phyloP scores from a whole-genome alignment of 2,329 filamentous ascomycete species.

The Phialemonium atrogriseum region DNA sequence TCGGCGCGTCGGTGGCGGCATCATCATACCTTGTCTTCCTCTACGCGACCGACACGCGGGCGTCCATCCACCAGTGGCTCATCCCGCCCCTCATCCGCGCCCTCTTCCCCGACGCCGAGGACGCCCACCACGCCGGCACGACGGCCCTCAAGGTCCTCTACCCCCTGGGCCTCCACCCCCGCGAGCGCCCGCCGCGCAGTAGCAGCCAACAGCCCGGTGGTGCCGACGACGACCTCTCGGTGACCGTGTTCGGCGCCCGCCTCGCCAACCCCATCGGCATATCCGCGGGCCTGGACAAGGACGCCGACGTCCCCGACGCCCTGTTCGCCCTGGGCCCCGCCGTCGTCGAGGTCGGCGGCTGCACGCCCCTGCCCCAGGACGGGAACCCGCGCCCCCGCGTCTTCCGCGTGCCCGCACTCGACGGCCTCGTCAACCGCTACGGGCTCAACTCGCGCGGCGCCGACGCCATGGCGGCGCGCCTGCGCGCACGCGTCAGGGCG shows the following conservation, averaged over 20 bases:
- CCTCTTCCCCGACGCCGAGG: constrained; percentile 70
- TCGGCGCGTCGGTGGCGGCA: constrained; percentile 31
- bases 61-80: constrained; percentile 60
- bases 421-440: constrained; percentile 91
- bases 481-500: constrained; percentile 68
- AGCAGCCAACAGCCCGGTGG: too few relatives aligned
- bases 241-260: constrained; percentile 63
- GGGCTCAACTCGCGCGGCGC: constrained; percentile 89
- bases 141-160: constrained; percentile 64
- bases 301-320: constrained; percentile 78
- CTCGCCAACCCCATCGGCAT: constrained; percentile 86
- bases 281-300: constrained; percentile 92
- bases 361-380: constrained; percentile 76
- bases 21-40: constrained; percentile 46
- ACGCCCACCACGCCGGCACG: constrained; percentile 80
- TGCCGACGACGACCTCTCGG: constrained; percentile 28
- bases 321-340: constrained; percentile 79
- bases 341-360: constrained; percentile 86
- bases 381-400: constrained; percentile 85
- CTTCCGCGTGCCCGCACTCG: constrained; percentile 74
- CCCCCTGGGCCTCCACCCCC: constrained; percentile 65
- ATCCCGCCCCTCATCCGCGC: constrained; percentile 58
- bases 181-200: constrained; percentile 53
- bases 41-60: constrained; percentile 68
- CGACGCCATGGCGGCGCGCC: constrained; percentile 70